phyloP scores from a whole-genome alignment of 176 grass and related monocot genomes.

The Tillandsia fasciculata region DNA sequence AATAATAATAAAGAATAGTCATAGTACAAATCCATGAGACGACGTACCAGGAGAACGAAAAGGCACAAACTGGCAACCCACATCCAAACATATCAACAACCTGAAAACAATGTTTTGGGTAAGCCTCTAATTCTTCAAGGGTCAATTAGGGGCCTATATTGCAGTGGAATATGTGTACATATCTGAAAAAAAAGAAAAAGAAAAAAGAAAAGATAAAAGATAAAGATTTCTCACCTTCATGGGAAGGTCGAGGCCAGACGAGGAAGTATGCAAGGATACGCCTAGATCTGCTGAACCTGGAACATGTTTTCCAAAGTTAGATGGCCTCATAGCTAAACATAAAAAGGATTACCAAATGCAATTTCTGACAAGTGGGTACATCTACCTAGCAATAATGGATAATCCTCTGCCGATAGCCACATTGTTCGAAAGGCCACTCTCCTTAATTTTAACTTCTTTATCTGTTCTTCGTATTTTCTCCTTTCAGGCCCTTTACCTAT shows the following conservation, averaged over 20 bases:
- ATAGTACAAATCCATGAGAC: slow-evolving; percentile 8
- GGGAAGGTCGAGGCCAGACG: slow-evolving; percentile 84
- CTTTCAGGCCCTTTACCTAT: slow-evolving; percentile 99
- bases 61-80: slow-evolving; percentile 93
- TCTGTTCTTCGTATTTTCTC: slow-evolving; percentile 76
- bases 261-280: slow-evolving; percentile 85
- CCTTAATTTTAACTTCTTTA: slow-evolving; percentile 79
- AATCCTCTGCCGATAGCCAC: slow-evolving; percentile 96
- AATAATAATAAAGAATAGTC: not conserved
- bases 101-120: slow-evolving; percentile 26
- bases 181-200: not conserved
- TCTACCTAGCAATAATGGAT: slow-evolving; percentile 83
- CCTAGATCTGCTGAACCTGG: slow-evolving; percentile 90
- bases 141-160: no score
- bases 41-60: slow-evolving; percentile 88
- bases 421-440: slow-evolving; percentile 89
- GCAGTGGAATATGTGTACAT: not conserved
- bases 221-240: slow-evolving; percentile 63
- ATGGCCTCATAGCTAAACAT: not conserved
- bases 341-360: not conserved
- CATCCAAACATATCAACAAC: slow-evolving; percentile 99
- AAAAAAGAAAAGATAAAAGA: not conserved
- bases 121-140: no score
- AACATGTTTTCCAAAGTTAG: slow-evolving; percentile 22
- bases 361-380: slow-evolving; percentile 14